Base-by-base conservation (phyloP, 352 stramenopile species). In the Phytopythium montanum region DNA sequence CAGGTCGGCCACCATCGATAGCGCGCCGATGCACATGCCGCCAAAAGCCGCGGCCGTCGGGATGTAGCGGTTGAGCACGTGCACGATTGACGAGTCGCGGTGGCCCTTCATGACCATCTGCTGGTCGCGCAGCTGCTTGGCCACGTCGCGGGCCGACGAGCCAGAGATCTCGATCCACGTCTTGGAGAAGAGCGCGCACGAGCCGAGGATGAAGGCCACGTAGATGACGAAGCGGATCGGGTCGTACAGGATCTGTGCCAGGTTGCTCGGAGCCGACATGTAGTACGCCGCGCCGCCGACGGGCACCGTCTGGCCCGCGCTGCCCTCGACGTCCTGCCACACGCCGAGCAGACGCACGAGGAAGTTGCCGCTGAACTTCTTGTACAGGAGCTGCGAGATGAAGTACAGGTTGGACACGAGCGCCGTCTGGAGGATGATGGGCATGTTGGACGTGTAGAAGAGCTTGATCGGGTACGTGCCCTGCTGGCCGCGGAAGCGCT, bases 371-470 rank as follows among this genome's bases (percentile, higher is more conserved):
- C 93, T 96, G 63, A 98, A 99, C 72, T 98, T 97, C 77, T 98
- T 99, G 92, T 98, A 99, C 19, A 99, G 81, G 28, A 99, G 79
- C 84, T 99, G 97, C 70, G 92, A 98, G 64, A 99, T 95, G 81
- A 99, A 99, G 90, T 99, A 99, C 49, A 99, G 75, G 86, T 99
- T 99, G 64, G 92, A 98, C 46, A 99, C 96, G 49, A 99, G 86
- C 19, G 97, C 97, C 12, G 97, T 99, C 81, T 99, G 97, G 44
- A 99, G 79, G 63, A 99, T 99, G 78, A 99, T 99, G 54, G 97
- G 97, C 96, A 99, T 99, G 93, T 99, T 99, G 63, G 95, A 99
- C 52, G 97, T 99, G 93, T 99, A 99, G 75, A 99, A 99, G 5
- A 99, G 86, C 88, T 99, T 99, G 92, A 99, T 99, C 62, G 97